These are phyloP conservation scores for Kwoniella dendrophila DNA, from an alignment of 768 basidiomycete genomes.

Conservation along the genomic window DNA sequence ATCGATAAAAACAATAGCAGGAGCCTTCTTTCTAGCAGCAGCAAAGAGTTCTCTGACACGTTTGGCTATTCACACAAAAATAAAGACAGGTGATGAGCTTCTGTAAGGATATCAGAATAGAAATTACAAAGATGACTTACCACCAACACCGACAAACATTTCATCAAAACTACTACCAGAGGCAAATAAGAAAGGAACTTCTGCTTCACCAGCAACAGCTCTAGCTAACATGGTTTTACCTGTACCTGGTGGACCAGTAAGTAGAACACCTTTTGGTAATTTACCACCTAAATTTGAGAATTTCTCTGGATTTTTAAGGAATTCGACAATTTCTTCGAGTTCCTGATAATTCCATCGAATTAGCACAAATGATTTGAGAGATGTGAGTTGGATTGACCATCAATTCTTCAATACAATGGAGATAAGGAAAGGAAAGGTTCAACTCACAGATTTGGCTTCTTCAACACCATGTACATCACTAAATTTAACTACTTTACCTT, in stretches of 20 bases:
- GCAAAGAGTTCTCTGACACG: conserved; percentile 93
- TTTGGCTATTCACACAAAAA: conserved; percentile 68
- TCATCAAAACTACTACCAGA: conserved; percentile 97
- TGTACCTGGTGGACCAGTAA: conserved; percentile 64
- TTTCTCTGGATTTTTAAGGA: conserved; percentile 86
- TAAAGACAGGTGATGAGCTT: too few relatives aligned
- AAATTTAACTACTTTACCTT: conserved; percentile 83
- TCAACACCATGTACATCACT: conserved; percentile 96
- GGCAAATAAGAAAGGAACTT: conserved; percentile 95
- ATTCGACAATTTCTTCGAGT: conserved; percentile 90
- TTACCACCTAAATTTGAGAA: conserved; percentile 92
- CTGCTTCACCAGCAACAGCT: conserved; percentile 96
- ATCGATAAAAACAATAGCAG: conserved; percentile 98
- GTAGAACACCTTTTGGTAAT: conserved; percentile 87
- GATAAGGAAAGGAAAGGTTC: not conserved
- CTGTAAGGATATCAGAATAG: too few relatives aligned
- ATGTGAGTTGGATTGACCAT: too few relatives aligned
- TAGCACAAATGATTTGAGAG: not conserved
- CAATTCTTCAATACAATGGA: too few relatives aligned
- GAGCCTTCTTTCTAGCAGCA: conserved; percentile 88
- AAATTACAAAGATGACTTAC: conserved; percentile 26
- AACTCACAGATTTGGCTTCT: conserved; percentile 83
- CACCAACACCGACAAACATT: conserved; percentile 67
- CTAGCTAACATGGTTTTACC: conserved; percentile 98
- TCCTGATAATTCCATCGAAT: conserved; percentile 61